phyloP scores from a whole-genome alignment of 2,329 filamentous ascomycete species.

The Trichothecium roseum region DNA sequence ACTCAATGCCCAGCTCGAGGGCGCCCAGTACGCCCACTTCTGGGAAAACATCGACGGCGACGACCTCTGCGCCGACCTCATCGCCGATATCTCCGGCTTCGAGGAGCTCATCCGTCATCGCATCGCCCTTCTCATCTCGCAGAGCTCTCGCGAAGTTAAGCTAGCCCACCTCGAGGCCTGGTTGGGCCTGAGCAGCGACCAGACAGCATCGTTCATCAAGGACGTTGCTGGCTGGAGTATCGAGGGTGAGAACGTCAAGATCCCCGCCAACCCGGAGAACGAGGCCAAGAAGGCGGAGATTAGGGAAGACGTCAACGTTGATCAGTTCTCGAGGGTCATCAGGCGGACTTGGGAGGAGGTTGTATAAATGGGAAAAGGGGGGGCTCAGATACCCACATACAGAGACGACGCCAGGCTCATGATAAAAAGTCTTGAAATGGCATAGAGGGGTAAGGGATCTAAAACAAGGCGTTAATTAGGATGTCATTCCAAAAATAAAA shows the following conservation, averaged over 20 bases:
- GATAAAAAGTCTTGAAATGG: constrained; percentile 14
- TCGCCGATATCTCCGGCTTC: constrained; percentile 88
- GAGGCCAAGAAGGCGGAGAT: constrained; percentile 95
- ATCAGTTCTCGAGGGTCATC: constrained; percentile 73
- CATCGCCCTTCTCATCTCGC: constrained; percentile 79
- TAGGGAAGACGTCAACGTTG: constrained; percentile 86
- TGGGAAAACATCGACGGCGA: constrained; percentile 89
- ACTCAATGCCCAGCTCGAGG: constrained; percentile 80
- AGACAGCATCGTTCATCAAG: constrained; percentile 66
- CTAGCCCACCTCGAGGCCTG: constrained; percentile 60
- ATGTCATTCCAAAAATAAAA: constrained; percentile 24
- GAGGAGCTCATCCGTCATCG: constrained; percentile 87
- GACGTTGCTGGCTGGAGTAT: constrained; percentile 84
- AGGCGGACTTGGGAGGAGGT: constrained; percentile 74
- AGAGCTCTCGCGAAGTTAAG: constrained; percentile 66
- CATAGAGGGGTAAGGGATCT: constrained; percentile 13
- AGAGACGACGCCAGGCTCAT: constrained; percentile 4
- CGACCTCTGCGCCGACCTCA: constrained; percentile 90
- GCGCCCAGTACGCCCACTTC: constrained; percentile 83
- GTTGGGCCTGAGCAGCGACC: constrained; percentile 60
- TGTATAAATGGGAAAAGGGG: constrained; percentile 12
- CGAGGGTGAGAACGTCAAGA: constrained; percentile 55
- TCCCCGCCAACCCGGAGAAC: constrained; percentile 92
- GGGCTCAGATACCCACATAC: background rate
- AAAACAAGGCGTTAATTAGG: constrained; percentile 25